phyloP scores from a whole-genome alignment of 805 yeast species.

The Saccharomycopsis lassenensis region DNA sequence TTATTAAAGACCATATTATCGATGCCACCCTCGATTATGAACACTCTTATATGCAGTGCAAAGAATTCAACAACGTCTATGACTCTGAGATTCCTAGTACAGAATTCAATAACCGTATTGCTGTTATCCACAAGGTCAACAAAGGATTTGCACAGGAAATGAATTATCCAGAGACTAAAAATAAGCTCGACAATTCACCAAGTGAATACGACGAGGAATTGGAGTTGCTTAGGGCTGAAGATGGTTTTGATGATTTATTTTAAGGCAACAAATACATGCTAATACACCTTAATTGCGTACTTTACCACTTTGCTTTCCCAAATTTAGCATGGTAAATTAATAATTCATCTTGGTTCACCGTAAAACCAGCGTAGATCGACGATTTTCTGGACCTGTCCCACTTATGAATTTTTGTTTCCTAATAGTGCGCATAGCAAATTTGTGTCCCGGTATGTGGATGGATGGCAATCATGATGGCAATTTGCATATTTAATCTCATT shows the following conservation, averaged over 20 bases:
- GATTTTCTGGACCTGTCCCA: too few species aligned
- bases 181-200: constrained; percentile 7
- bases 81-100: constrained; percentile 79
- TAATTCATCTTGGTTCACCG: too few species aligned
- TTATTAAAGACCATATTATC: constrained; percentile 93
- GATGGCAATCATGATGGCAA: too few species aligned
- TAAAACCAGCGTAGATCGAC: too few species aligned
- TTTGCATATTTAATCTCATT: too few species aligned
- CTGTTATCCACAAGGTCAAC: constrained; percentile 81
- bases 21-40: constrained; percentile 91
- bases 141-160: constrained; percentile 89
- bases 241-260: constrained; percentile 38
- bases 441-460: too few species aligned
- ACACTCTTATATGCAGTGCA: constrained; percentile 82
- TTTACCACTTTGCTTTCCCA: too few species aligned
- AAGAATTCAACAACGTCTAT: constrained; percentile 77
- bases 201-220: constrained; percentile 16
- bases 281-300: too few species aligned
- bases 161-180: constrained; percentile 63
- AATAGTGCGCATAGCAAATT: constrained; percentile 3
- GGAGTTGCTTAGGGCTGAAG: constrained; percentile 27
- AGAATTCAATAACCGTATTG: constrained; percentile 86
- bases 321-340: too few species aligned
- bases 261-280: too few species aligned
- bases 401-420: too few species aligned